phyloP scores from a whole-genome alignment of 495 filamentous ascomycete genomes.

The Aspergillus olivimuriae region DNA sequence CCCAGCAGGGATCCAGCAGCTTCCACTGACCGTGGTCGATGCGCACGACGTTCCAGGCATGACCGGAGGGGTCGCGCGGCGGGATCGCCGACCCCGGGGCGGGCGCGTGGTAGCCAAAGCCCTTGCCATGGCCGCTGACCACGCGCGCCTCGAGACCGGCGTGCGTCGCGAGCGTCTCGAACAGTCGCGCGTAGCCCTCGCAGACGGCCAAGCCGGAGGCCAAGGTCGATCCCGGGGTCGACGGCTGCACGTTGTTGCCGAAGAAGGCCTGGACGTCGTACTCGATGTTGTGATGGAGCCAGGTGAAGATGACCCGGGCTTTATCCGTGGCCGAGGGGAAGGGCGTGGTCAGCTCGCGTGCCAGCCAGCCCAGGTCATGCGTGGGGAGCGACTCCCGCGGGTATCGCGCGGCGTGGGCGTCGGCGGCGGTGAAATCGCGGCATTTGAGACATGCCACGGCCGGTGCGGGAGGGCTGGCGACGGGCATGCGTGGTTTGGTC shows the following conservation, averaged over 20 bases:
- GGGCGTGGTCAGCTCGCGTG: slow-evolving; percentile 66
- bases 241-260: slow-evolving; percentile 55
- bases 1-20: slow-evolving; percentile 88
- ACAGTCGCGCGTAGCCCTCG: slow-evolving; percentile 84
- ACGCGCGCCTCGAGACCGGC: slow-evolving; percentile 68
- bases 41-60: slow-evolving; percentile 91
- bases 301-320: slow-evolving; percentile 85
- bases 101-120: slow-evolving; percentile 59
- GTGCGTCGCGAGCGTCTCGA: slow-evolving; percentile 61
- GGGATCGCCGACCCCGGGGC: slow-evolving; percentile 52
- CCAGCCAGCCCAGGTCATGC: slow-evolving; percentile 62
- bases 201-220: slow-evolving; percentile 78
- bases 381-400: slow-evolving; percentile 63
- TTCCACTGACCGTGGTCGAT: slow-evolving; percentile 89
- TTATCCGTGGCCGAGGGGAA: slow-evolving; percentile 83
- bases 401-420: slow-evolving; percentile 70
- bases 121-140: slow-evolving; percentile 79
- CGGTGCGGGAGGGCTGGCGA: slow-evolving; percentile 11
- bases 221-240: slow-evolving; percentile 61
- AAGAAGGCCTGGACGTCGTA: slow-evolving; percentile 81
- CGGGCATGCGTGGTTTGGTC: slow-evolving; percentile 44
- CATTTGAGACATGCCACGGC: slow-evolving; percentile 62
- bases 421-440: slow-evolving; percentile 79
- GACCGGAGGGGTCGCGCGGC: slow-evolving; percentile 45
- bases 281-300: slow-evolving; percentile 87